A percentile compares a stretch with the other conserved stretches of the same genome.
phyloP scores from a whole-genome alignment of 2,329 filamentous ascomycete genomes.

The Penicillium vulpinum region DNA sequence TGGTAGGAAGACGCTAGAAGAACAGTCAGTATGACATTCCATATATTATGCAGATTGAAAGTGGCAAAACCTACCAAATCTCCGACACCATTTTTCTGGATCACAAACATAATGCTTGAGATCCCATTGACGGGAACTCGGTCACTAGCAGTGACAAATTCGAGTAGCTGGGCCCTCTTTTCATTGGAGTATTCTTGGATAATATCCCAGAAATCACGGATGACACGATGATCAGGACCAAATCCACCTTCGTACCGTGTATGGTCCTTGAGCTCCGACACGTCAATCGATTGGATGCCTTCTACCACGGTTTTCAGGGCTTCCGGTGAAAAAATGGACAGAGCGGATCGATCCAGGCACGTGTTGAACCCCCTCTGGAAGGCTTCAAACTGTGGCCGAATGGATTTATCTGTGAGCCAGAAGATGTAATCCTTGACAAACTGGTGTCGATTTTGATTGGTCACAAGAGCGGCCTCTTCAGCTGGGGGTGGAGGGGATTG shows the following conservation, averaged over 20 bases:
- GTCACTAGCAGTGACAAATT: constrained; percentile 94
- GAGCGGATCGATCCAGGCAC: constrained; percentile 69
- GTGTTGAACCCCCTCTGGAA: constrained; percentile 79
- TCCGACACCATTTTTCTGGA: constrained; percentile 73
- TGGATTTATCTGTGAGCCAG: constrained; percentile 76
- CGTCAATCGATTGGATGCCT: constrained; percentile 77
- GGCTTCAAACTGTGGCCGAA: constrained; percentile 74
- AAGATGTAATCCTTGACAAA: constrained; percentile 84
- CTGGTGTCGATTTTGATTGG: constrained; percentile 71
- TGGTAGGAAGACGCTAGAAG: constrained; percentile 67
- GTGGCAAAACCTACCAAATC: constrained; percentile 43
- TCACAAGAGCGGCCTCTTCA: constrained; percentile 70
- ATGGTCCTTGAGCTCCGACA: constrained; percentile 68
- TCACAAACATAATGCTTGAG: constrained; percentile 75
- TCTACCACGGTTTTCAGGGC: constrained; percentile 78
- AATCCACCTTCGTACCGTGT: constrained; percentile 80
- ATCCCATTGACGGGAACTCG: constrained; percentile 85
- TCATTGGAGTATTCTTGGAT: constrained; percentile 64
- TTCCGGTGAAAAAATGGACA: constrained; percentile 69
- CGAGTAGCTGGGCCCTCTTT: constrained; percentile 74
- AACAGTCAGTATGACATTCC: constrained; percentile 6
- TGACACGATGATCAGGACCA: constrained; percentile 65
- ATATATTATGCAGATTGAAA: not conserved
- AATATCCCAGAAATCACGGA: constrained; percentile 81
- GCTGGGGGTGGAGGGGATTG: constrained; percentile 33